Evolutionary conservation across 352 stramenopile genomes (phyloP).

Genomic region (Phytophthora hibernalis): DNA sequence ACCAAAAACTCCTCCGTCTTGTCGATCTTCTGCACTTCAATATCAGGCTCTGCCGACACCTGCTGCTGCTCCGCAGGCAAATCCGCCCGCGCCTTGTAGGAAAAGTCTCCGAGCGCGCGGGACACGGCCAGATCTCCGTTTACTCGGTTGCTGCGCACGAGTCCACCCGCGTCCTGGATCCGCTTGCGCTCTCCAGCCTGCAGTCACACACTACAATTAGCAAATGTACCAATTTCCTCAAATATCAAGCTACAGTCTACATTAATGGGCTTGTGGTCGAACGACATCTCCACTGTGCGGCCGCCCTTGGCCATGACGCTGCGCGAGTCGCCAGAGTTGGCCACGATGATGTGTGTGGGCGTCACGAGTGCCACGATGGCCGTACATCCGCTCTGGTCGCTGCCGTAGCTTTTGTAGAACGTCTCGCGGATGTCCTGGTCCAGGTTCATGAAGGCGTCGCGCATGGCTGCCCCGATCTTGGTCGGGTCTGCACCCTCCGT

Average conservation of each 20-base stretch:
- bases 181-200: constrained; percentile 69
- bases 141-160: constrained; percentile 80
- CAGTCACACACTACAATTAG: constrained; percentile 1
- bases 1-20: constrained; percentile 92
- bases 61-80: constrained; percentile 77
- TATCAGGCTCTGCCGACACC: constrained; percentile 89
- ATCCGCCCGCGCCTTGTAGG: constrained; percentile 76
- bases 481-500: constrained; percentile 45
- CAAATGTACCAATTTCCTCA: background rate
- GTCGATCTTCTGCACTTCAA: constrained; percentile 81
- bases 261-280: constrained; percentile 94
- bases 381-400: constrained; percentile 81
- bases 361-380: constrained; percentile 79
- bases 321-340: constrained; percentile 84
- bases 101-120: constrained; percentile 79
- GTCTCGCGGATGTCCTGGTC: constrained; percentile 67
- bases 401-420: constrained; percentile 54
- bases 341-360: constrained; percentile 75
- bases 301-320: constrained; percentile 68
- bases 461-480: constrained; percentile 66
- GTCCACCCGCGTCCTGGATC: constrained; percentile 76
- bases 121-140: constrained; percentile 89
- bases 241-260: constrained; percentile 32
- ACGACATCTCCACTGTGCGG: constrained; percentile 77
- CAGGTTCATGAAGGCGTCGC: constrained; percentile 69